These are phyloP conservation scores for Hanseniaspora guilliermondii DNA, from an alignment of 805 yeast species.

Conservation along the genomic window DNA sequence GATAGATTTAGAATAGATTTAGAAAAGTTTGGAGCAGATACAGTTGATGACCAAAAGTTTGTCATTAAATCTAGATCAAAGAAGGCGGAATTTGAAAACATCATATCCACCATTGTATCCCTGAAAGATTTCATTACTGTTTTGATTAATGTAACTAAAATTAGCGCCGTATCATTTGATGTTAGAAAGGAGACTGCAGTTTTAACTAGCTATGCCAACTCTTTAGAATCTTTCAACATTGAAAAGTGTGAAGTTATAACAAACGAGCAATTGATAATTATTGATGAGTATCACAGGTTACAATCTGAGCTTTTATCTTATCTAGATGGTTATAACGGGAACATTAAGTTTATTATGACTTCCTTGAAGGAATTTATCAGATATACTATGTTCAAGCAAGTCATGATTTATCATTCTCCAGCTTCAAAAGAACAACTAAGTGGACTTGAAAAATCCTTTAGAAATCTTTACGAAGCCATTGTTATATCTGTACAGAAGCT, in stretches of 20 bases:
- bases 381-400: constrained; percentile 25
- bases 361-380: constrained; percentile 24
- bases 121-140: constrained; percentile 28
- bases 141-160: constrained; percentile 15
- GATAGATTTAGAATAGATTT: constrained; percentile 18
- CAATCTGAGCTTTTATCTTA: neutral
- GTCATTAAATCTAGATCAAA: constrained; percentile 12
- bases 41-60: constrained; percentile 16
- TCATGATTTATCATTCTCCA: neutral
- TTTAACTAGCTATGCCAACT: neutral
- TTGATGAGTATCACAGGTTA: neutral
- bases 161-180: neutral
- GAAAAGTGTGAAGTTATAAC: neutral
- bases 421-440: constrained; percentile 17
- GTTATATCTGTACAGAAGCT: constrained; percentile 52
- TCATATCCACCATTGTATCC: constrained; percentile 22
- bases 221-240: neutral
- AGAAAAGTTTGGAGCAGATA: constrained; percentile 19
- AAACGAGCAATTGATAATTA: neutral
- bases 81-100: constrained; percentile 13
- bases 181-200: neutral
- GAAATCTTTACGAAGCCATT: constrained; percentile 44
- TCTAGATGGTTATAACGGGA: neutral
- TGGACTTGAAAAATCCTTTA: constrained; percentile 37
- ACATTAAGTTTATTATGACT: constrained; percentile 38